Conservation (phyloP, 148 eudicot genomes). For the Diospyros lotus region DNA sequence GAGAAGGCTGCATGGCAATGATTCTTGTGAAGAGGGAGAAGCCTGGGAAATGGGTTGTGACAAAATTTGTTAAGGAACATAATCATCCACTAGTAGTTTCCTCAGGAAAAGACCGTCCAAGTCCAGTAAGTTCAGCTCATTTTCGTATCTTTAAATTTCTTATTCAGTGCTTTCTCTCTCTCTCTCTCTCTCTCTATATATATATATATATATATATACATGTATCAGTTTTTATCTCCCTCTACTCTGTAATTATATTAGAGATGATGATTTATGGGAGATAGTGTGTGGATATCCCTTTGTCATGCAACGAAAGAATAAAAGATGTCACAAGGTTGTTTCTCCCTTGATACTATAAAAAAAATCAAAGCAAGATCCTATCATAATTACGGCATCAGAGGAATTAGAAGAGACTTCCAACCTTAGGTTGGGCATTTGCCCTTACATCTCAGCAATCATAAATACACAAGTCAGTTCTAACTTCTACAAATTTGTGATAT, state of each 20-base stretch:
- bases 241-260: background rate
- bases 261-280: background rate
- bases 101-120: background rate
- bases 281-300: background rate
- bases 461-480: background rate
- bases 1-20: conserved; percentile 17
- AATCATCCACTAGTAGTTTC: conserved; percentile 2
- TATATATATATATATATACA: background rate
- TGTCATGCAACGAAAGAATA: too few relatives aligned
- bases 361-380: background rate
- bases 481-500: too few relatives aligned
- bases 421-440: background rate
- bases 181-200: background rate
- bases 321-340: background rate
- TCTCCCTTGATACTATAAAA: background rate
- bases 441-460: background rate
- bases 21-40: conserved; percentile 7
- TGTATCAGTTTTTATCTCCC: background rate
- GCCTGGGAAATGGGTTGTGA: conserved; percentile 9
- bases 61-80: conserved; percentile 13
- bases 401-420: background rate
- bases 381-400: background rate
- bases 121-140: background rate
- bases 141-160: background rate
- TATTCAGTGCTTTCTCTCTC: background rate